These are phyloP conservation scores for Penicillium sp. DNA, from an alignment of 2,329 filamentous ascomycete species.

Conservation along the genomic window DNA sequence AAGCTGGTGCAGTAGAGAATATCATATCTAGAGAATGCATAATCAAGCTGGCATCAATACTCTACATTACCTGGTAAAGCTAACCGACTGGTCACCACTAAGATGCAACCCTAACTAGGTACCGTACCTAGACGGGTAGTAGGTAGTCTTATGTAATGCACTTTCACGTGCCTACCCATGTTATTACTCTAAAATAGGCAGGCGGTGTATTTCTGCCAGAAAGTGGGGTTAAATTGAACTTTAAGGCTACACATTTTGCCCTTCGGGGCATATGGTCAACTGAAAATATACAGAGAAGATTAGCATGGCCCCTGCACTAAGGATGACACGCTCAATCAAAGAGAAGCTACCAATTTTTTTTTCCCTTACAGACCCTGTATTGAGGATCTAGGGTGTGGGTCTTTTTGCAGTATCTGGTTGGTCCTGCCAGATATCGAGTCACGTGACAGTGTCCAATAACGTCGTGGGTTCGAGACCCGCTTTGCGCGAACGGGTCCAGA, in stretches of 20 bases:
- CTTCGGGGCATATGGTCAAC: conserved; percentile 52
- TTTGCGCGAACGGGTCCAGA: background rate
- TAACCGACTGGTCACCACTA: no score
- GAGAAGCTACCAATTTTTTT: conserved; percentile 50
- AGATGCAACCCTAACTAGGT: no score
- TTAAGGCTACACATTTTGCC: conserved; percentile 13
- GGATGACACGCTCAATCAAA: conserved; percentile 85
- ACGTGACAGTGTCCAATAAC: background rate
- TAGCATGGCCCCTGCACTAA: conserved; percentile 82
- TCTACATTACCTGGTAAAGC: no score
- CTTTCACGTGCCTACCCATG: background rate
- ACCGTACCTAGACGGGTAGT: no score
- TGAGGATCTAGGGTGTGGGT: background rate
- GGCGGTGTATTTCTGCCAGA: background rate
- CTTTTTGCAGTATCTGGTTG: background rate
- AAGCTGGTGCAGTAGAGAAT: background rate
- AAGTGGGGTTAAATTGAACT: background rate
- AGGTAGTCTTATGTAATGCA: background rate
- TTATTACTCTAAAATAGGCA: no score
- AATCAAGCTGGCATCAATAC: background rate
- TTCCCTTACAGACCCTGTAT: background rate
- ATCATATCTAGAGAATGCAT: background rate
- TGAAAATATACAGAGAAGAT: conserved; percentile 67
- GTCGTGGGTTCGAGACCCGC: background rate
- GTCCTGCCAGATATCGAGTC: background rate